phyloP scores from a whole-genome alignment of 164 flowering plant species.

The Vitis riparia region DNA sequence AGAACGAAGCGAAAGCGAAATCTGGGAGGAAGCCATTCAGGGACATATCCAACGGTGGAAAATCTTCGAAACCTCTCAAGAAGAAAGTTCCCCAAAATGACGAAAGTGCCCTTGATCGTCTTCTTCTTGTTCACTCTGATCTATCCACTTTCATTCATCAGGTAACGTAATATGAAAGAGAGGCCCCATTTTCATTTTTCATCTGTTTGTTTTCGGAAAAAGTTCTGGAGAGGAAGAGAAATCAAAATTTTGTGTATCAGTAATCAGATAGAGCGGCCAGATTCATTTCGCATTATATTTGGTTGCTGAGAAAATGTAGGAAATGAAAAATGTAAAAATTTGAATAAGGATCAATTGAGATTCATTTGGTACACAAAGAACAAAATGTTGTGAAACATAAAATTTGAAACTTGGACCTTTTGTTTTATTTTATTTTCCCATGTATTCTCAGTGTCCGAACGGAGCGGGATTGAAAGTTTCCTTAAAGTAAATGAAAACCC shows the following conservation, averaged over 20 bases:
- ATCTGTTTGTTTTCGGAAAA: too few relatives aligned
- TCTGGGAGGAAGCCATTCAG: conserved; percentile 48
- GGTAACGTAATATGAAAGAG: conserved; percentile 29
- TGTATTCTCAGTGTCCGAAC: too few relatives aligned
- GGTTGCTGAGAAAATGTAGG: too few relatives aligned
- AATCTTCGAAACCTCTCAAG: conserved; percentile 13
- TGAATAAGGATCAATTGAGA: too few relatives aligned
- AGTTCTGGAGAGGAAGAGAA: not conserved
- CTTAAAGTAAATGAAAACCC: not conserved
- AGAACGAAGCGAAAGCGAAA: conserved; percentile 26
- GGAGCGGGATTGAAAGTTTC: too few relatives aligned
- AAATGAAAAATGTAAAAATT: too few relatives aligned
- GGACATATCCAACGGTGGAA: conserved; percentile 45
- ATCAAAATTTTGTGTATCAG: not conserved
- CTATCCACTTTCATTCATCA: conserved; percentile 50
- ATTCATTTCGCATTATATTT: not conserved
- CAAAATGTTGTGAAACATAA: too few relatives aligned
- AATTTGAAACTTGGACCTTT: too few relatives aligned
- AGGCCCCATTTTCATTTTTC: too few relatives aligned
- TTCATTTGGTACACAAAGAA: too few relatives aligned
- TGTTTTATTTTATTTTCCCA: too few relatives aligned
- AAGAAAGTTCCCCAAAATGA: conserved; percentile 9
- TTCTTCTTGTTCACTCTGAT: conserved; percentile 63
- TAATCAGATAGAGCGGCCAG: not conserved
- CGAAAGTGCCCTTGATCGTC: conserved; percentile 55